These are phyloP conservation scores for Venturiaceae sp. DNA, from an alignment of 2,329 filamentous ascomycete species.

Conservation along the genomic window DNA sequence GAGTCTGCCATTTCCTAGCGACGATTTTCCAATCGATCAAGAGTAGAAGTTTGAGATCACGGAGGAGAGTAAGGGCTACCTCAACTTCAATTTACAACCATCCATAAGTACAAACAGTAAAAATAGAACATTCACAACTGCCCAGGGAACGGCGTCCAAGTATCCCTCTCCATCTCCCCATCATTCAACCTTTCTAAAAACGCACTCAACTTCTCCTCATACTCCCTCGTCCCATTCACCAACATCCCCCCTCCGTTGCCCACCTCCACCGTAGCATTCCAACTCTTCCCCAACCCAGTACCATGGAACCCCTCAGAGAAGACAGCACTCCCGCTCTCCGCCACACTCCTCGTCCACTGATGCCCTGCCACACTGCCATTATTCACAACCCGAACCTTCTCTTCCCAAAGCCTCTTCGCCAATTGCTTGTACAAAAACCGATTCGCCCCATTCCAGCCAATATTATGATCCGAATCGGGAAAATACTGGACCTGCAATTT, in stretches of 20 bases:
- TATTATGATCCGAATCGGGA: slow-evolving; percentile 55
- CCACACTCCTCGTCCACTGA: background rate
- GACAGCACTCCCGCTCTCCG: background rate
- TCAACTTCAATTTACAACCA: no score
- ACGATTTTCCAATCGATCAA: no score
- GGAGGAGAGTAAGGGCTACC: no score
- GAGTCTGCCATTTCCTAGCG: no score
- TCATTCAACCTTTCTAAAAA: background rate
- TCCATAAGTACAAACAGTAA: no score
- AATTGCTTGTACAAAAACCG: slow-evolving; percentile 54
- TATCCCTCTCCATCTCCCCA: background rate
- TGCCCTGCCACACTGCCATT: background rate
- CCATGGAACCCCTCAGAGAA: background rate
- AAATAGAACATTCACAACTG: no score
- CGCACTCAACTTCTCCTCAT: background rate
- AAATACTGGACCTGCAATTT: slow-evolving; percentile 57
- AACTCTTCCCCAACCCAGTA: background rate
- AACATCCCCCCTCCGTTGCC: no score
- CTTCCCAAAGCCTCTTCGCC: slow-evolving; percentile 49
- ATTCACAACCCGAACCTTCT: slow-evolving; percentile 32
- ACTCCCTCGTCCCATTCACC: background rate
- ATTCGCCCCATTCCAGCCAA: slow-evolving; percentile 46
- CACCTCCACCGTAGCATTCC: background rate
- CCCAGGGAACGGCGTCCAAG: background rate
- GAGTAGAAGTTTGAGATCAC: no score